A percentile compares a stretch with the other conserved stretches of the same genome.
Conservation (phyloP, 2,329 filamentous ascomycete genomes). For the Phyllosticta capitalensis region DNA sequence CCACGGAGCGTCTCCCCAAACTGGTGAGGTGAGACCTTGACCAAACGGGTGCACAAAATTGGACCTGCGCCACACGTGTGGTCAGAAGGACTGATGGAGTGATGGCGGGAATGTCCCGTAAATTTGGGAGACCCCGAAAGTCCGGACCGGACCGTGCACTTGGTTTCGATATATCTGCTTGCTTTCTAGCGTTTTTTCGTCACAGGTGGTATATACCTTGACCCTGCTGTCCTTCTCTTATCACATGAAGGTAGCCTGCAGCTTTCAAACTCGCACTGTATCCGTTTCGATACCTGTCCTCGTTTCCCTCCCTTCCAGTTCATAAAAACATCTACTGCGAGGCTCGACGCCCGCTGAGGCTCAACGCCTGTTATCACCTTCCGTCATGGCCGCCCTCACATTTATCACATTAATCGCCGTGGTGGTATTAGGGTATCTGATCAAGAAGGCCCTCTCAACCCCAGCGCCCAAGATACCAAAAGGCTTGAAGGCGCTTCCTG, state of each 20-base stretch:
- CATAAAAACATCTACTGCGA: not conserved
- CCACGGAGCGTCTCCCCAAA: not conserved
- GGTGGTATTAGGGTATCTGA: slow-evolving; percentile 17
- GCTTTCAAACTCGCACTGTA: not conserved
- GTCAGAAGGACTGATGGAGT: not conserved
- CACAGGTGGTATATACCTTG: not conserved
- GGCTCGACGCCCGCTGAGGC: not conserved
- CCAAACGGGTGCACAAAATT: not conserved
- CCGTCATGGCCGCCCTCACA: slow-evolving; percentile 24
- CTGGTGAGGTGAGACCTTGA: not conserved
- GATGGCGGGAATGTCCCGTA: not conserved
- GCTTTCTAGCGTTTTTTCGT: not conserved
- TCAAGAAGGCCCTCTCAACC: slow-evolving; percentile 1
- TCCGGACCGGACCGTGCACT: not conserved
- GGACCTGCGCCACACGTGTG: slow-evolving; percentile 25
- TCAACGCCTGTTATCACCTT: slow-evolving; percentile 1
- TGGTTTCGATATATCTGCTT: not conserved
- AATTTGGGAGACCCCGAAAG: not conserved
- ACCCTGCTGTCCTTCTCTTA: not conserved
- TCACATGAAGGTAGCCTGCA: not conserved
- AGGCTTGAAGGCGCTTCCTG: slow-evolving; percentile 30
- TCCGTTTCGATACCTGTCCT: not conserved
- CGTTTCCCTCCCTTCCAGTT: not conserved
- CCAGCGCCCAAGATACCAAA: slow-evolving; percentile 15
- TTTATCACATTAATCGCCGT: slow-evolving; percentile 19